phyloP scores from a whole-genome alignment of 306 rosid species.

The Prunus padus region DNA sequence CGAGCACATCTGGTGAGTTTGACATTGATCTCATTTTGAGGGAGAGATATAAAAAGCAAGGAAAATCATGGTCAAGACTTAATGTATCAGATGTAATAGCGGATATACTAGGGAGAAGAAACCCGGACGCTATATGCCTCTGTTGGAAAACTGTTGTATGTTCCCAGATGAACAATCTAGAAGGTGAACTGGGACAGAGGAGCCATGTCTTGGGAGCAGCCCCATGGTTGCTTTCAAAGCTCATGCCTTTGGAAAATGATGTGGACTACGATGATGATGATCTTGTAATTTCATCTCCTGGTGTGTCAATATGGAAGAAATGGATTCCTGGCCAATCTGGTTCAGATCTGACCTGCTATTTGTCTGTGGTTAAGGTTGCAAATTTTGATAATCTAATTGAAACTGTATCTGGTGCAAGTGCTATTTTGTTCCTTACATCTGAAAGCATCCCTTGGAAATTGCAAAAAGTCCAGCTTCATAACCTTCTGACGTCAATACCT shows the following conservation, averaged over 20 bases:
- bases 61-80: constrained; percentile 64
- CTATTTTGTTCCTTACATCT: constrained; percentile 66
- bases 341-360: constrained; percentile 57
- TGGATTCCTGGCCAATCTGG: constrained; percentile 51
- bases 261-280: constrained; percentile 32
- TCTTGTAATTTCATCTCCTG: constrained; percentile 62
- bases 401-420: constrained; percentile 67
- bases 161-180: constrained; percentile 43
- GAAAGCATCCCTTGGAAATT: constrained; percentile 60
- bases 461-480: constrained; percentile 62
- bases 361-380: constrained; percentile 70
- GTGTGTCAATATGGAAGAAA: constrained; percentile 74
- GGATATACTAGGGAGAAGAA: constrained; percentile 53
- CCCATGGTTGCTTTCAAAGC: constrained; percentile 79
- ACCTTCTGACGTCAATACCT: constrained; percentile 67
- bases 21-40: constrained; percentile 63
- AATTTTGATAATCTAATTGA: constrained; percentile 45
- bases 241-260: constrained; percentile 49
- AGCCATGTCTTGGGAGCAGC: constrained; percentile 30
- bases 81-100: constrained; percentile 72
- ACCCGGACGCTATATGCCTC: constrained; percentile 58
- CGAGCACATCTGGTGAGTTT: constrained; percentile 43
- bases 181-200: constrained; percentile 33
- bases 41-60: constrained; percentile 65
- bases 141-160: constrained; percentile 82